Base-by-base conservation (phyloP, 306 rosid species). In the Ceratonia siliqua region DNA sequence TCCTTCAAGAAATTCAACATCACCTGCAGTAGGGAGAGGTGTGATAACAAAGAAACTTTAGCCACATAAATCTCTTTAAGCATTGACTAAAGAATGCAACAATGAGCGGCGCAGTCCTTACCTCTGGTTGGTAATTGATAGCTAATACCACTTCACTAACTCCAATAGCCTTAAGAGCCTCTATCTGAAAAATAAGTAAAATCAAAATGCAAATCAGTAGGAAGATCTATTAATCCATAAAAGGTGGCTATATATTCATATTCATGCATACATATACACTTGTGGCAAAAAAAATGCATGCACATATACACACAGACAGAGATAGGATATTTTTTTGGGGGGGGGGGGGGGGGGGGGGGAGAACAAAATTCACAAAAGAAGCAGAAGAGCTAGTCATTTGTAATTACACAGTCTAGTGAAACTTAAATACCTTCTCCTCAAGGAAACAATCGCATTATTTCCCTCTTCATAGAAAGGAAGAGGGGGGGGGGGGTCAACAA, bases 71-170 rank as follows among this genome's bases (percentile, higher is more conserved):
- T 54, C 54, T 70, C 68, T 39, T 30, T 57, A 22, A 74, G 39
- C n/a, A 57, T 69, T 50, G 79, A 74, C 39, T 33, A 65, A 78
- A 78, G 52, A 33, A 20, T 38, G 55, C 10, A 24, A 68, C 39
- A 18, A 48, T 48, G 58, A 64, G 52, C 56, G 70, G 42, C 14
- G 6, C 56, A 28, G 49, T 73, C 56, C 43, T 64, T 86, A 92
- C 98, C 96, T 95, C 98, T 76, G 99, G 99, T 85, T 95, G 99
- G 82, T 95, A 95, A 84, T 95, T 95, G 89, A 95, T 95, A 59
- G 99, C 99, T 72, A 95, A 78, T 78, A 95, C 97, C 78, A 95
- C 99, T 85, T 95, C 99, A 53, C 41, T 82, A 72, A 95, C 99
- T 66, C 99, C 99, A 76, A 86, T 72, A 65, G 96, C 92, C 89